Evolutionary conservation across 768 basidiomycete genomes (phyloP).

Genomic region (Tylopilus vinaceipallidus): DNA sequence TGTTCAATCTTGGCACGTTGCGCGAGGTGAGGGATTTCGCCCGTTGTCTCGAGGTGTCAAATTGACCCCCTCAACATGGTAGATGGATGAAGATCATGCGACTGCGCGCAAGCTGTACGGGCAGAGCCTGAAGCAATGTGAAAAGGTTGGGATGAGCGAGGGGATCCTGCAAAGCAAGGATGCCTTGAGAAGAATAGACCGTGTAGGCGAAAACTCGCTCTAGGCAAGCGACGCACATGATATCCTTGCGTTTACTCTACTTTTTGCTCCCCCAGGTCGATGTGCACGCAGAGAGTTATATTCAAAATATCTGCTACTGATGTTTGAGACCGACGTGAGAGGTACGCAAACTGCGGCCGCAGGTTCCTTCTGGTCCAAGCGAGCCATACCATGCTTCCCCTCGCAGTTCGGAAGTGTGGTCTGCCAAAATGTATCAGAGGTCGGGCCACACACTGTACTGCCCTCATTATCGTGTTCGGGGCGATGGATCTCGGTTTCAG

Average conservation of each 20-base stretch:
- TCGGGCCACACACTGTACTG: no score
- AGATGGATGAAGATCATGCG: slow-evolving; percentile 35
- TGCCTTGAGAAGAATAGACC: slow-evolving; percentile 33
- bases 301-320: no score
- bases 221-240: background rate
- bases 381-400: no score
- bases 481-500: no score
- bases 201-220: background rate
- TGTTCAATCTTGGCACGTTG: slow-evolving; percentile 62
- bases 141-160: slow-evolving; percentile 31
- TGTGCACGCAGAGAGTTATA: no score
- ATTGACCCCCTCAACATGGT: background rate
- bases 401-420: background rate
- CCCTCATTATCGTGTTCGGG: no score
- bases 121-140: slow-evolving; percentile 32
- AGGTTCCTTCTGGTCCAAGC: no score
- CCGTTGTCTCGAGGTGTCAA: background rate
- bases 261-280: no score
- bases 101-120: slow-evolving; percentile 32
- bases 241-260: background rate
- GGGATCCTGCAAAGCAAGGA: slow-evolving; percentile 36
- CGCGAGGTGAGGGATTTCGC: slow-evolving; percentile 35
- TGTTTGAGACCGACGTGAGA: no score
- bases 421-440: background rate
- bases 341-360: no score